Conservation (phyloP, 1,284 basidiomycete species). For the Fistulinella cinereoalba region DNA sequence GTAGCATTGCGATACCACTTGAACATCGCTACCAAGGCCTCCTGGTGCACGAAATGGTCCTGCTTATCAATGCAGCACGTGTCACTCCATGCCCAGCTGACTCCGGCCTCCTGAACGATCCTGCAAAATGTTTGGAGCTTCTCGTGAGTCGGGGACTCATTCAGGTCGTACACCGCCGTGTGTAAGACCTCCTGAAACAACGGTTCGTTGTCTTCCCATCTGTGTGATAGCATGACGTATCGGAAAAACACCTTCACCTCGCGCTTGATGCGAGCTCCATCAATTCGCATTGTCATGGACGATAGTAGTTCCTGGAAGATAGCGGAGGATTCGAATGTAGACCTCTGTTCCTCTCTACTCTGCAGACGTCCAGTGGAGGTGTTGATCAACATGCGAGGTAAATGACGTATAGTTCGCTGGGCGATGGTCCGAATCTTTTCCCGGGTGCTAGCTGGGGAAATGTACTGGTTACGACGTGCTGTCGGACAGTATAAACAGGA, state of each 20-base stretch:
- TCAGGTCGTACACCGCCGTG: background rate
- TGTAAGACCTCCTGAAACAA: background rate
- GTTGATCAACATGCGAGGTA: too few relatives aligned
- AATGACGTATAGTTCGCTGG: background rate
- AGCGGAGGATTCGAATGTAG: background rate
- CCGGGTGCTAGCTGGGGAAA: background rate
- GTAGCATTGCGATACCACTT: background rate
- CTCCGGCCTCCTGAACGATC: background rate
- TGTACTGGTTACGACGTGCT: background rate
- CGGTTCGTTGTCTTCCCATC: constrained; percentile 2
- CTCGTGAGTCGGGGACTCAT: background rate
- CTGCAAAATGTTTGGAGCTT: constrained; percentile 8
- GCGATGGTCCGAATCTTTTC: background rate
- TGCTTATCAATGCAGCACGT: background rate
- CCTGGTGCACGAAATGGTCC: background rate
- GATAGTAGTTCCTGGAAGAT: background rate
- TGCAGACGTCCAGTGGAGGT: too few relatives aligned
- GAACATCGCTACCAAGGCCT: constrained; percentile 1
- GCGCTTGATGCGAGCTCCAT: background rate
- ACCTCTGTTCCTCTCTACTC: too few relatives aligned
- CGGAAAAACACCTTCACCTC: background rate
- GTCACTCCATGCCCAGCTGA: constrained; percentile 1
- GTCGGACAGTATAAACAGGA: background rate
- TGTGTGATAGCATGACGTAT: constrained; percentile 7
- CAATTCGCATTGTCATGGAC: background rate